Evolutionary conservation across 345 rosid species (phyloP).

Genomic region (Gossypium rotundifolium): DNA sequence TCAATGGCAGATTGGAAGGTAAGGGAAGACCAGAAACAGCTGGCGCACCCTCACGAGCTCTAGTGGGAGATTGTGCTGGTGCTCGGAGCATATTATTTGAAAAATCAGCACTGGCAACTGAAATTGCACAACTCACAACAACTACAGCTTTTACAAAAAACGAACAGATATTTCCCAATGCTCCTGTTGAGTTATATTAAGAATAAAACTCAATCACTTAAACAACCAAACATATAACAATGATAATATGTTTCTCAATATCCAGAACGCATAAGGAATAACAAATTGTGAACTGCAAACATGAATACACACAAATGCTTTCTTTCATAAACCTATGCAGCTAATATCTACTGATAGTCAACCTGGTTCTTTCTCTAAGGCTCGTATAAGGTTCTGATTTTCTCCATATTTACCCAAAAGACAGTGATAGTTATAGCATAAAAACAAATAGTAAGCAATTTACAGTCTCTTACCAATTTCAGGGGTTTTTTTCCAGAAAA

Average conservation of each 20-base stretch:
- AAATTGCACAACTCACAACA: conserved; percentile 32
- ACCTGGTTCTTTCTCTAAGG: background rate
- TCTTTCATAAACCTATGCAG: background rate
- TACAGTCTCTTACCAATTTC: background rate
- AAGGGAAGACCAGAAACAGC: conserved; percentile 41
- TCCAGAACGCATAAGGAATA: background rate
- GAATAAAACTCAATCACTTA: conserved; percentile 6
- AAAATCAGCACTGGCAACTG: conserved; percentile 28
- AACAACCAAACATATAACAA: background rate
- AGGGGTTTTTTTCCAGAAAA: background rate
- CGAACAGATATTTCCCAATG: conserved; percentile 17
- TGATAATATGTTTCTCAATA: conserved; percentile 6
- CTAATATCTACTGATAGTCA: background rate
- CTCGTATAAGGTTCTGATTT: too few species aligned
- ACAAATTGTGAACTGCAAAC: background rate
- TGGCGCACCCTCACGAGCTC: conserved; percentile 35
- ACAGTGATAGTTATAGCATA: background rate
- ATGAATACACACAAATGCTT: background rate
- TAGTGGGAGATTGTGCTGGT: conserved; percentile 32
- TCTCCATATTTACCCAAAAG: background rate
- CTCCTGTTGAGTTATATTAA: conserved; percentile 35
- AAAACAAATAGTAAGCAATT: background rate
- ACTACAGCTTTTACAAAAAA: conserved; percentile 36
- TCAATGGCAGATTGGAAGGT: conserved; percentile 19
- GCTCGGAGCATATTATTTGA: conserved; percentile 26